A percentile compares a stretch with the other conserved stretches of the same genome.
Evolutionary conservation across 1,284 basidiomycete genomes (phyloP).

Genomic region (Cystobasidium slooffiae): DNA sequence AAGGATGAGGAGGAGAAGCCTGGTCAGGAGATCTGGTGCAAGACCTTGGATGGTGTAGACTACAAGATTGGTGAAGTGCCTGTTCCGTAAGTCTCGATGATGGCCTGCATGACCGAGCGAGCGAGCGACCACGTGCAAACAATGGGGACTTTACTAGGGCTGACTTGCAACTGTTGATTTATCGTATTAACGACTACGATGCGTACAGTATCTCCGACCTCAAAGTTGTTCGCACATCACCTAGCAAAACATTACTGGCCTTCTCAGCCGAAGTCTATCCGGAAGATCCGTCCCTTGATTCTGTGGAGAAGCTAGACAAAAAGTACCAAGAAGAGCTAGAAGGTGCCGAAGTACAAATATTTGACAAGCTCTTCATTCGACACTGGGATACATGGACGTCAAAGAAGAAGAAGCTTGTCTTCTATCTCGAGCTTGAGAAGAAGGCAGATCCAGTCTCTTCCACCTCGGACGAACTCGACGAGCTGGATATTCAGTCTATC

Average conservation of each 20-base stretch:
- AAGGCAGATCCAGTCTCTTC: constrained; percentile 55
- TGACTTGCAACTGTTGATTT: too few species aligned
- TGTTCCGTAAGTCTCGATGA: constrained; percentile 43
- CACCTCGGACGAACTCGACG: constrained; percentile 26
- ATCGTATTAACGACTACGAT: too few species aligned
- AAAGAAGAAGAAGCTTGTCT: constrained; percentile 69
- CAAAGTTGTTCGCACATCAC: constrained; percentile 22
- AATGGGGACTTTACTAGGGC: background rate
- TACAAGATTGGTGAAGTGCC: constrained; percentile 50
- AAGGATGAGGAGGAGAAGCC: constrained; percentile 60
- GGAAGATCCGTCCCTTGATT: constrained; percentile 53
- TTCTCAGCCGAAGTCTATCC: constrained; percentile 51
- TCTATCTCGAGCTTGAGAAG: constrained; percentile 66
- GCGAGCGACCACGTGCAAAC: background rate
- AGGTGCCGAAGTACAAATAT: constrained; percentile 66
- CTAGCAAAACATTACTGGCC: constrained; percentile 44
- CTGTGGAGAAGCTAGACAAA: constrained; percentile 54
- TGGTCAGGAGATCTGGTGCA: constrained; percentile 48
- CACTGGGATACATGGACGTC: constrained; percentile 90
- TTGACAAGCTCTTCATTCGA: constrained; percentile 73
- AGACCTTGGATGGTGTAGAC: constrained; percentile 38
- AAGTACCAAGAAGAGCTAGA: constrained; percentile 44
- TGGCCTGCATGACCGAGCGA: background rate
- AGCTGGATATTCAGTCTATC: constrained; percentile 38
- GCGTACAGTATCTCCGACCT: constrained; percentile 48